These are phyloP conservation scores for Pelargonium citronellum DNA, from an alignment of 441 rosid species.

Conservation along the genomic window DNA sequence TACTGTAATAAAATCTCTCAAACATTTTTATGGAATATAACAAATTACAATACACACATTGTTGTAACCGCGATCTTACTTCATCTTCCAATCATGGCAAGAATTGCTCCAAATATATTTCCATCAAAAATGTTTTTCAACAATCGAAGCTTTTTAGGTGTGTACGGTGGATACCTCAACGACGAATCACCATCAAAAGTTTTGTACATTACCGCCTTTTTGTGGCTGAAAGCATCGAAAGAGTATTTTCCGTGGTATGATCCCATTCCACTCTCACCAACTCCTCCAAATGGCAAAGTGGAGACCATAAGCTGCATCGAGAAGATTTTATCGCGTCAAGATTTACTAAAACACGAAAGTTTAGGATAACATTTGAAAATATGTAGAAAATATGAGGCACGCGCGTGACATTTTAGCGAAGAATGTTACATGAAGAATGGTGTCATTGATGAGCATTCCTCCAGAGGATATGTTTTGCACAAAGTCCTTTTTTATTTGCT, in stretches of 20 bases:
- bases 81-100: conserved; percentile 40
- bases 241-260: conserved; percentile 65
- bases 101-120: conserved; percentile 34
- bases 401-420: background rate
- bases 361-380: background rate
- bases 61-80: background rate
- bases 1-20: no score
- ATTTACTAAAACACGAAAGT: background rate
- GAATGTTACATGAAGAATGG: conserved; percentile 55
- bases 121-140: conserved; percentile 45
- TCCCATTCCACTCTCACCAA: conserved; percentile 77
- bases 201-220: conserved; percentile 53
- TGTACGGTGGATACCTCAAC: conserved; percentile 56
- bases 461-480: conserved; percentile 64
- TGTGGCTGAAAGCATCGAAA: conserved; percentile 63
- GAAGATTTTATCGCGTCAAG: background rate
- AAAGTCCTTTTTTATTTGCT: conserved; percentile 55
- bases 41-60: no score
- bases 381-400: no score
- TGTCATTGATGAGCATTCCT: conserved; percentile 73
- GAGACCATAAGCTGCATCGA: conserved; percentile 44
- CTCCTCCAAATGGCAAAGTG: conserved; percentile 61
- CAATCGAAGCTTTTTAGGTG: conserved; percentile 40
- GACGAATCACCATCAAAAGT: conserved; percentile 43
- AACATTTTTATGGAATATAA: no score